phyloP scores from a whole-genome alignment of 1,284 basidiomycete species.

The Moesziomyces parantarcticus region DNA sequence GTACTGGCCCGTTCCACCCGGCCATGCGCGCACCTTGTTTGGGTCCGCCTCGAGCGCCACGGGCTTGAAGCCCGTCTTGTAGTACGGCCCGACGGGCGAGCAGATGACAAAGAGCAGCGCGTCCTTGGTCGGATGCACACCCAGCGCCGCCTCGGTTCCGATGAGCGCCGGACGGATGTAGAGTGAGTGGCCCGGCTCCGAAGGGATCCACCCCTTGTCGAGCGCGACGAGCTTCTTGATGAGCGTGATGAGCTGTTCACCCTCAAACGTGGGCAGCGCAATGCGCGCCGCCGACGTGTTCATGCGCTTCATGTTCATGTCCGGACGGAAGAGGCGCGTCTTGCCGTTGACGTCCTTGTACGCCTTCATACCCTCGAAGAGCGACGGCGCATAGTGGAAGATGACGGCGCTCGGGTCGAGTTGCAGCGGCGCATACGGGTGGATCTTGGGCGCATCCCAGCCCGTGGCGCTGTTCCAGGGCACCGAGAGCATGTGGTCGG shows the following conservation, averaged over 20 bases:
- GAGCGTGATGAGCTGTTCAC: slow-evolving; percentile 80
- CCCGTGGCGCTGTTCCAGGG: slow-evolving; percentile 80
- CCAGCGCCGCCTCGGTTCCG: slow-evolving; percentile 87
- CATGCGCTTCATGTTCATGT: slow-evolving; percentile 93
- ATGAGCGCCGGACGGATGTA: slow-evolving; percentile 89
- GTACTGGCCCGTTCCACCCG: slow-evolving; percentile 64
- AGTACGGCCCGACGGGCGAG: slow-evolving; percentile 86
- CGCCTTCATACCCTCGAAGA: slow-evolving; percentile 97
- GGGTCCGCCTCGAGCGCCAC: slow-evolving; percentile 91
- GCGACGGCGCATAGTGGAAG: slow-evolving; percentile 87
- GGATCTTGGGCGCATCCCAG: slow-evolving; percentile 85
- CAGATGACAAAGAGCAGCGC: slow-evolving; percentile 94
- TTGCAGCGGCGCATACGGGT: slow-evolving; percentile 80
- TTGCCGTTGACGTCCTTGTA: slow-evolving; percentile 83
- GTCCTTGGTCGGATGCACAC: slow-evolving; percentile 86
- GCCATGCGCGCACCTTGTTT: slow-evolving; percentile 75
- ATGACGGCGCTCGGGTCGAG: slow-evolving; percentile 87
- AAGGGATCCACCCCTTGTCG: slow-evolving; percentile 93
- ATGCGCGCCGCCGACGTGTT: slow-evolving; percentile 75
- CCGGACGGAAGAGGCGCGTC: slow-evolving; percentile 90
- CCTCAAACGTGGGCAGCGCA: slow-evolving; percentile 84
- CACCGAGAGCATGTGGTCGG: slow-evolving; percentile 92
- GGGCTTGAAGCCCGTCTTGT: slow-evolving; percentile 94
- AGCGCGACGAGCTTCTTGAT: slow-evolving; percentile 88
- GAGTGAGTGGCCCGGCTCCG: slow-evolving; percentile 86